Conservation (phyloP, 768 basidiomycete genomes). For the Galerina marginata region DNA sequence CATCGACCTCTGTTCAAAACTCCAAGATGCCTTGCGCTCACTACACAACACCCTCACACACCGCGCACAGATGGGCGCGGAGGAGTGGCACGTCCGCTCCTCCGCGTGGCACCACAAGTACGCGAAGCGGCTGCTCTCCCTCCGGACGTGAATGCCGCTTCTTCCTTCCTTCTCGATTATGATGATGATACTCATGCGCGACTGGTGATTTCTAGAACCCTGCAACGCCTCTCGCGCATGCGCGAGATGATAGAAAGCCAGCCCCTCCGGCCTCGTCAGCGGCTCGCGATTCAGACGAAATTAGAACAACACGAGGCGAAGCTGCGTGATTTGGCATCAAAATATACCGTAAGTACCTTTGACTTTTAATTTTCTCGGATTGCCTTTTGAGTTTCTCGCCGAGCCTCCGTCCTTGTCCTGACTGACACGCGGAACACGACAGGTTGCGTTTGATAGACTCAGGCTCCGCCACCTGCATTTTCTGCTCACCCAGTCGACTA, state of each 20-base stretch:
- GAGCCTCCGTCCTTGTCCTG: not conserved
- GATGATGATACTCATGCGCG: slow-evolving; percentile 9
- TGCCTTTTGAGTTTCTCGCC: no score
- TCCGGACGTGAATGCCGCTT: slow-evolving; percentile 34
- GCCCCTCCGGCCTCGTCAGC: slow-evolving; percentile 34
- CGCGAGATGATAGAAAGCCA: slow-evolving; percentile 31
- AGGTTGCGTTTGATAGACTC: slow-evolving; percentile 41
- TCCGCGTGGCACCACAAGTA: slow-evolving; percentile 40
- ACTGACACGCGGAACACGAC: not conserved
- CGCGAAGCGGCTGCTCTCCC: slow-evolving; percentile 35
- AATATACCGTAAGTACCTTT: slow-evolving; percentile 35
- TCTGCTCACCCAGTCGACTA: slow-evolving; percentile 34
- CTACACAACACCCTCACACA: slow-evolving; percentile 29
- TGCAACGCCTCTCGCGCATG: slow-evolving; percentile 34
- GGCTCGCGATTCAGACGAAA: slow-evolving; percentile 35
- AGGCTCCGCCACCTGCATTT: slow-evolving; percentile 38
- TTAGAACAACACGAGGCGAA: slow-evolving; percentile 45
- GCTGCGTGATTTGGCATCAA: slow-evolving; percentile 40
- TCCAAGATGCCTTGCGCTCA: slow-evolving; percentile 31
- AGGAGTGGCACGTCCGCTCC: slow-evolving; percentile 39
- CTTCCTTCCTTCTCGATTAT: not conserved
- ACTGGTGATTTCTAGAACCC: slow-evolving; percentile 25
- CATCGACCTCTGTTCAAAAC: slow-evolving; percentile 34
- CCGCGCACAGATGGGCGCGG: slow-evolving; percentile 33
- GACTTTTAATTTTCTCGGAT: no score